A percentile compares a stretch with the other conserved stretches of the same genome.
Evolutionary conservation across 1,284 basidiomycete species (phyloP).

Genomic region (Cutaneotrichosporon sp.): DNA sequence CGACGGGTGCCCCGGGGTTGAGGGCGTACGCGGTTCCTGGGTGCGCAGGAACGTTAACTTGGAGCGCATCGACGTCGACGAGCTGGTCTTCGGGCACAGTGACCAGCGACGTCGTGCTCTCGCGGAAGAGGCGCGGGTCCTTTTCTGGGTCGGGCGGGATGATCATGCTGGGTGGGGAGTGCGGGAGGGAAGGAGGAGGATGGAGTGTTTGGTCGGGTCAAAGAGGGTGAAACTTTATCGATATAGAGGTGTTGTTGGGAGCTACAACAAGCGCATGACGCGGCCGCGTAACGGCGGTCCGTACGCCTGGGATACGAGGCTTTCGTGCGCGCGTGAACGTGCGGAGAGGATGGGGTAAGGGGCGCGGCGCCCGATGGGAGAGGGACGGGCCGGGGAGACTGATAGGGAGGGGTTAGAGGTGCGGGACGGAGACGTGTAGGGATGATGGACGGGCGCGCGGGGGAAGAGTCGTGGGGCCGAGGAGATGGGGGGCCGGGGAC

Average conservation of each 20-base stretch:
- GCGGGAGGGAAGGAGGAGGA: neutral
- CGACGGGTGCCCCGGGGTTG: slow-evolving; percentile 10
- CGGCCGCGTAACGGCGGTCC: neutral
- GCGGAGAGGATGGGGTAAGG: neutral
- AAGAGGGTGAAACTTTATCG: neutral
- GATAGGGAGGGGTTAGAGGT: too few species aligned
- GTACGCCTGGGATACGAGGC: neutral
- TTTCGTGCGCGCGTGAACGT: neutral
- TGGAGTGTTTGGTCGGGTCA: neutral
- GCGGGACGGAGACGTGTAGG: too few species aligned
- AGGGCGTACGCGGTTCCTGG: slow-evolving; percentile 24
- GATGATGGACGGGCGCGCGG: too few species aligned
- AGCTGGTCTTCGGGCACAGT: slow-evolving; percentile 20
- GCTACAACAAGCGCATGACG: neutral
- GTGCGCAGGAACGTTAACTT: slow-evolving; percentile 17
- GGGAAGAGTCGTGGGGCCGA: too few species aligned
- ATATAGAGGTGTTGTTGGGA: neutral
- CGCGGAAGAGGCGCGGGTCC: slow-evolving; percentile 44
- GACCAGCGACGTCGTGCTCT: slow-evolving; percentile 14
- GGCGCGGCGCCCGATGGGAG: too few species aligned
- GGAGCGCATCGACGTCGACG: slow-evolving; percentile 1
- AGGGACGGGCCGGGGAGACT: too few species aligned
- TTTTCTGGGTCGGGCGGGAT: slow-evolving; percentile 54
- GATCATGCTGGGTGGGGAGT: slow-evolving; percentile 39
- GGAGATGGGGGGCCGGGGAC: too few species aligned